Base-by-base conservation (phyloP, 164 flowering plant genomes). In the Vitis labrusca region DNA sequence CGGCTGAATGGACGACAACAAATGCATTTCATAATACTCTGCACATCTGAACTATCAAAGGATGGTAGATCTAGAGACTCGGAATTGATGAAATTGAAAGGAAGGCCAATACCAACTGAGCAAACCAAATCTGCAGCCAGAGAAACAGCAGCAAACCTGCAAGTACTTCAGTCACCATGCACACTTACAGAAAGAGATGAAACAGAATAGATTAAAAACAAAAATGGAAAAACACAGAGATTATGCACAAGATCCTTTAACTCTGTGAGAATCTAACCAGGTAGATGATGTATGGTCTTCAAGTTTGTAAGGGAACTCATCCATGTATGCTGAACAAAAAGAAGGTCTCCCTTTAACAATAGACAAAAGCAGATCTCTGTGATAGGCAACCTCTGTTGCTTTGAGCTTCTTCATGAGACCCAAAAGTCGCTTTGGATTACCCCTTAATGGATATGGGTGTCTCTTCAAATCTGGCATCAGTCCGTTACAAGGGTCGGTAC, bases 401-500 rank as follows among this genome's bases (percentile, higher is more conserved):
- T 74, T 89, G 14, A 92, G 84, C 80, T 91, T 95, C 86, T 88
- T 93, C 97, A 95, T 92, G 23, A 95, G 83, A 16, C 66, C 93
- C 77, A 89, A 56, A 10, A 95, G 83, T 63, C 99, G 83, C 71
- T 77, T 87, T 3, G 56, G 77, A 71, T 95, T 95, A 51, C 99
- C 99, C 71, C 69, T 90, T 50, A 91, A 72, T n/a, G 88, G 83
- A 69, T 63, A 76, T 62, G 85, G 78, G 57, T 66, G 71, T 57
- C 74, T 78, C 63, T 73, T 77, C 63, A 76, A 51, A 81, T 89
- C 93, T 11, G 97, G 96, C 98, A 95, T 90, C 80, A 95, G 79
- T 13, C 99, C 99, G 81, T 92, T 89, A 37, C 65, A 75, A 67
- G 99, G 97, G 73, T 95, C 89, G 61, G 93, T 92, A 61, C 99